Evolutionary conservation across 768 basidiomycete genomes (phyloP), one percentile per base, ranked within the genome.

Genomic region (Tricholoma sp.): DNA sequence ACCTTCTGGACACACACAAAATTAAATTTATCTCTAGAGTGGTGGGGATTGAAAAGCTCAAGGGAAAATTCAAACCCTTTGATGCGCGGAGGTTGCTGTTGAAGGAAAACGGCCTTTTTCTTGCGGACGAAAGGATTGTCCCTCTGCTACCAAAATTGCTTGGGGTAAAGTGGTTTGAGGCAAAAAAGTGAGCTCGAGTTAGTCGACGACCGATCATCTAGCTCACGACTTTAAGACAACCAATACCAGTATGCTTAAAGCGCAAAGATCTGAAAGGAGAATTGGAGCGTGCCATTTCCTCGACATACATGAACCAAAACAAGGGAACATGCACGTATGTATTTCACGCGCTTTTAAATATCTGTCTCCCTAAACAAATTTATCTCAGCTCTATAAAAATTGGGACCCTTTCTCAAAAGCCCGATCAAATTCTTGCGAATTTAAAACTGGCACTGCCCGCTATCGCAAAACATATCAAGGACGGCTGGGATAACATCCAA

Each of bases 261-360:
- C 84, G 88, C 20, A 94, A 94, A 66, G 90, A 96, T 70, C 80
- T 99, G 57, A 98, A 98, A 69, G 81, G 78, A 48, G 94, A 98
- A 65, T 81, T 99, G 9, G 95, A 96, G 69, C 85, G 88, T 45
- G 96, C 96, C 15, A 85, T 99, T 61, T 86, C 86, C 4, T 94
- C 94, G 10, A 95, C 96, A 2, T 97, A 97, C 71, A 91, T 97
- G 87, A 90, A 94, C 69, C 91, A 94, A 72, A 93, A 94, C 55
- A 85, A 83, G 60, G 97, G 97, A 11, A 97, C 94, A 6, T 92
- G 89, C 82, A 85, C 87, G 91, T 95, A 75, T 52, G 93, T 82
- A 15, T 24, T 17, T 33, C 24, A 33, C 15, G 45, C 20, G 31
- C 34, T 31, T 24, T 32, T 55, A 20, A 24, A 48, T 54, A 17